These are phyloP conservation scores for Orbilia brochopaga DNA, from an alignment of 2,329 filamentous ascomycete genomes.

Conservation along the genomic window DNA sequence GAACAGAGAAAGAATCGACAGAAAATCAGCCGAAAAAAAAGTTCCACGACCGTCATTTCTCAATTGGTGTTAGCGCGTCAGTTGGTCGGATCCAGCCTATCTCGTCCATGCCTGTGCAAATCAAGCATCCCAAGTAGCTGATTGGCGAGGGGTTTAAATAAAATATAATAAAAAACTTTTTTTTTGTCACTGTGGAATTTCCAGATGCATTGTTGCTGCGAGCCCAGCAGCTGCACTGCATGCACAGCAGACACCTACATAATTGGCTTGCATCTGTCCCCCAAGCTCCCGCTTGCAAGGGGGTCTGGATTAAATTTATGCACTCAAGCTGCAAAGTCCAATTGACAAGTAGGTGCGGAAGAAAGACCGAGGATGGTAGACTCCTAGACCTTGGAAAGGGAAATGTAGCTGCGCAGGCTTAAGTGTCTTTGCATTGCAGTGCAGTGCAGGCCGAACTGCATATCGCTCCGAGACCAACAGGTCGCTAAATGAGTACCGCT, in stretches of 20 bases:
- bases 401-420: slow-evolving; percentile 9
- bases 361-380: slow-evolving; percentile 18
- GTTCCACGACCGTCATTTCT: slow-evolving; percentile 35
- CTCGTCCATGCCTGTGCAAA: slow-evolving; percentile 5
- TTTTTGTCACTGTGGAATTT: slow-evolving; percentile 7
- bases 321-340: slow-evolving; percentile 50
- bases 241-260: slow-evolving; percentile 24
- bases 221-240: slow-evolving; percentile 14
- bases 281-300: slow-evolving; percentile 27
- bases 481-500: background rate
- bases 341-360: slow-evolving; percentile 17
- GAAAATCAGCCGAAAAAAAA: slow-evolving; percentile 11
- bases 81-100: background rate
- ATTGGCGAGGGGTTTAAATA: slow-evolving; percentile 28
- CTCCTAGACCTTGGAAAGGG: background rate
- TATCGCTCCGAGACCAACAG: slow-evolving; percentile 7
- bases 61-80: slow-evolving; percentile 31
- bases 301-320: slow-evolving; percentile 37
- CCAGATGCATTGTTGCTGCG: slow-evolving; percentile 21
- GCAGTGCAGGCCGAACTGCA: slow-evolving; percentile 6
- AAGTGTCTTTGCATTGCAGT: slow-evolving; percentile 2
- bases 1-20: background rate
- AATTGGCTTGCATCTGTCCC: slow-evolving; percentile 40
- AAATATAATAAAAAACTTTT: background rate
- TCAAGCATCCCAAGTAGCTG: slow-evolving; percentile 8